phyloP scores from a whole-genome alignment of 768 basidiomycete species.

The Pulveroboletus sp. region DNA sequence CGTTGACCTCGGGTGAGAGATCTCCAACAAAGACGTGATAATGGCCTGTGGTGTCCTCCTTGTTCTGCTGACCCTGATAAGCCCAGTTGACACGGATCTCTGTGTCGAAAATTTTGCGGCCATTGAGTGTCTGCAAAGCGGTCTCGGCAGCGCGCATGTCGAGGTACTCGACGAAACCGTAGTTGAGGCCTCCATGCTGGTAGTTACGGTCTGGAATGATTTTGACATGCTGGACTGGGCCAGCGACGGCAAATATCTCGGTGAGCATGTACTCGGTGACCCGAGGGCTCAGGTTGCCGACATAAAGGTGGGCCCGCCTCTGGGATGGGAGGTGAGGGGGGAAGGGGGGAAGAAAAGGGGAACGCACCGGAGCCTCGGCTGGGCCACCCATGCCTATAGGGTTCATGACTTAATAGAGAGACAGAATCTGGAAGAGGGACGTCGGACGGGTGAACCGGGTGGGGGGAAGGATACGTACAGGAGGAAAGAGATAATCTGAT shows the following conservation, averaged over 20 bases:
- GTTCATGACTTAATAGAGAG: slow-evolving; percentile 61
- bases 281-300: slow-evolving; percentile 95
- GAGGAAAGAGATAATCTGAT: slow-evolving; percentile 40
- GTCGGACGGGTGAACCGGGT: not conserved
- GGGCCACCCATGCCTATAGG: slow-evolving; percentile 64
- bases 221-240: slow-evolving; percentile 97
- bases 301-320: slow-evolving; percentile 96
- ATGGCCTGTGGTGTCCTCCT: slow-evolving; percentile 97
- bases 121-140: slow-evolving; percentile 96
- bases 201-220: slow-evolving; percentile 99
- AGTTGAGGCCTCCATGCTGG: slow-evolving; percentile 98
- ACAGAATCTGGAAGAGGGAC: slow-evolving; percentile 23
- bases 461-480: slow-evolving; percentile 23
- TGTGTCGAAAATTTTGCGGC: slow-evolving; percentile 99
- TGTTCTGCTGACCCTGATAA: slow-evolving; percentile 96
- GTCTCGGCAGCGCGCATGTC: slow-evolving; percentile 99
- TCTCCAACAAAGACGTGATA: slow-evolving; percentile 99
- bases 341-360: not conserved
- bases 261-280: slow-evolving; percentile 99
- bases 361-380: slow-evolving; percentile 75
- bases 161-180: slow-evolving; percentile 98
- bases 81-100: slow-evolving; percentile 99
- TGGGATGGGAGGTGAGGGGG: slow-evolving; percentile 26
- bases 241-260: slow-evolving; percentile 95
- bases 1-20: slow-evolving; percentile 97